A percentile compares a stretch with the other conserved stretches of the same genome.
Evolutionary conservation across 495 filamentous ascomycete species (phyloP).

Genomic region (Paragyromitra xinjiangensis): DNA sequence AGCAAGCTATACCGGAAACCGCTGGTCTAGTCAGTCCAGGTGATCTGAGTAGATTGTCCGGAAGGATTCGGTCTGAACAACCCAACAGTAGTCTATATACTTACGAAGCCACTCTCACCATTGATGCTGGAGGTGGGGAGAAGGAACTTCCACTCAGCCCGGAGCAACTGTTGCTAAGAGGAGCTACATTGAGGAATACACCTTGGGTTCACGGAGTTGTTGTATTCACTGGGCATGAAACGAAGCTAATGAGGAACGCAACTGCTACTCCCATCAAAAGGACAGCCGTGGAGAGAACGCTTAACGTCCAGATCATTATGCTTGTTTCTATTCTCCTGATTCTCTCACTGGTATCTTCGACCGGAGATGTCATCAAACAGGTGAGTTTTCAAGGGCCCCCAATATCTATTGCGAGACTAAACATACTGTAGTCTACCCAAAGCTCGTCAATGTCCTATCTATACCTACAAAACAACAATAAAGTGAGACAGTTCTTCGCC

Average conservation of each 20-base stretch:
- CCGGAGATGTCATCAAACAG: constrained; percentile 80
- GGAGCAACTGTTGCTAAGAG: constrained; percentile 87
- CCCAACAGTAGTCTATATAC: constrained; percentile 99
- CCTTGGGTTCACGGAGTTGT: constrained; percentile 98
- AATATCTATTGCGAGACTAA: constrained; percentile 21
- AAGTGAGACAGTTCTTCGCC: constrained; percentile 84
- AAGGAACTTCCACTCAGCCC: constrained; percentile 86
- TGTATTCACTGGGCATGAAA: constrained; percentile 98
- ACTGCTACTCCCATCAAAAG: constrained; percentile 97
- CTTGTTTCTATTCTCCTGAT: constrained; percentile 82
- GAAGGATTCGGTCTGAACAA: constrained; percentile 90
- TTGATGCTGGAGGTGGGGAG: constrained; percentile 92
- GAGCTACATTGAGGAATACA: constrained; percentile 93
- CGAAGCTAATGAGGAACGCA: constrained; percentile 98
- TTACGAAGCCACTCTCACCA: constrained; percentile 94
- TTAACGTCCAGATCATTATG: constrained; percentile 92
- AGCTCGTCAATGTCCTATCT: constrained; percentile 67
- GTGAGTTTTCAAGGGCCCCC: constrained; percentile 31
- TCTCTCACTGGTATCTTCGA: constrained; percentile 86
- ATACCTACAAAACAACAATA: constrained; percentile 67
- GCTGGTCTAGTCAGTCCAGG: constrained; percentile 83
- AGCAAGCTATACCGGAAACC: constrained; percentile 96
- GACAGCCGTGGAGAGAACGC: constrained; percentile 89
- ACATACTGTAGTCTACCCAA: constrained; percentile 51
- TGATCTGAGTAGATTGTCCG: constrained; percentile 86